A percentile compares a stretch with the other conserved stretches of the same genome.
Evolutionary conservation across 441 rosid species (phyloP).

Genomic region (Croton setiger): DNA sequence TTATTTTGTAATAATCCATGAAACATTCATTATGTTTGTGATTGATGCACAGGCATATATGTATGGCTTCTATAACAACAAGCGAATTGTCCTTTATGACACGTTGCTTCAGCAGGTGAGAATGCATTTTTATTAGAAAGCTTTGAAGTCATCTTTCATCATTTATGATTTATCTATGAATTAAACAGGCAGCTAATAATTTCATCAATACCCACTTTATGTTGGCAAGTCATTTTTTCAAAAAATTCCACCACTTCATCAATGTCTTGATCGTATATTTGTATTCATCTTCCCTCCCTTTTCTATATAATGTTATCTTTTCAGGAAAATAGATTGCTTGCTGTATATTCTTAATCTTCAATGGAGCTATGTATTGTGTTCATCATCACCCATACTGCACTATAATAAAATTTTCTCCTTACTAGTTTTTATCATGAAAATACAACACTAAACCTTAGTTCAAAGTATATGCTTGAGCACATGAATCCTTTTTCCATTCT

Average conservation of each 20-base stretch:
- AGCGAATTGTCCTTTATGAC: constrained; percentile 95
- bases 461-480: too few relatives aligned
- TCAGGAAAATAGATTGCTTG: too few relatives aligned
- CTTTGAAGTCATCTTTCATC: not conserved
- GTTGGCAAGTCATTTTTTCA: not conserved
- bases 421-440: not conserved
- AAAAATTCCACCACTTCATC: not conserved
- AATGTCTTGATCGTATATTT: not conserved
- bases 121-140: constrained; percentile 14
- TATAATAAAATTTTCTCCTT: not conserved
- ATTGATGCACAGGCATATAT: constrained; percentile 74
- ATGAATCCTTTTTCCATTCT: too few relatives aligned
- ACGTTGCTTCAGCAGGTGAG: constrained; percentile 97
- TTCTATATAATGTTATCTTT: too few relatives aligned
- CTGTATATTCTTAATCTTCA: not conserved
- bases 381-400: not conserved
- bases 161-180: not conserved
- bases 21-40: constrained; percentile 11
- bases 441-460: too few relatives aligned
- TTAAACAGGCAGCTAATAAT: not conserved
- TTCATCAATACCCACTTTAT: not conserved
- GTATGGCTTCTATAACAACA: constrained; percentile 99
- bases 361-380: not conserved
- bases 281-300: not conserved
- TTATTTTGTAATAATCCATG: not conserved